Conservation (phyloP, 768 basidiomycete genomes). For the Clavaria fumosa region DNA sequence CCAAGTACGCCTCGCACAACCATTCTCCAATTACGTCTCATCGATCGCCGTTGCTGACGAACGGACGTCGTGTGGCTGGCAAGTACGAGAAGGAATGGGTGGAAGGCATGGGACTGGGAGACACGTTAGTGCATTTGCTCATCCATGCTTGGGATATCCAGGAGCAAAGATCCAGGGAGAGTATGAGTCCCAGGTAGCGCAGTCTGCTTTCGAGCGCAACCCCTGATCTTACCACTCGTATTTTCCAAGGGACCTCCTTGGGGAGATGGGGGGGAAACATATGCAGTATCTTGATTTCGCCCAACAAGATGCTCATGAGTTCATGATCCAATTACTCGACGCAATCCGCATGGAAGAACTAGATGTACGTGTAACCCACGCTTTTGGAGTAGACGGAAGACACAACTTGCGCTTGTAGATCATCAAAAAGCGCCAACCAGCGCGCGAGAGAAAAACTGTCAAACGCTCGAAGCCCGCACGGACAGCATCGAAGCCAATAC, state of each 20-base stretch:
- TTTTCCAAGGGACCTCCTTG: constrained; percentile 39
- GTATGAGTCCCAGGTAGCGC: constrained; percentile 53
- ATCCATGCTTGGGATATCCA: constrained; percentile 51
- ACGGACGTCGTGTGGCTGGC: constrained; percentile 43
- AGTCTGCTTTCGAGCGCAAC: not conserved
- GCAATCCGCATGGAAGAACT: constrained; percentile 90
- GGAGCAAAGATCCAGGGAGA: constrained; percentile 31
- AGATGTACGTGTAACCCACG: constrained; percentile 39
- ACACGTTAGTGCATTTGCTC: constrained; percentile 47
- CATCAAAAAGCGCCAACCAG: constrained; percentile 60
- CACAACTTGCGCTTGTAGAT: constrained; percentile 36
- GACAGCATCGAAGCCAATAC: not conserved
- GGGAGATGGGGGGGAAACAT: constrained; percentile 65
- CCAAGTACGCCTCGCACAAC: constrained; percentile 26
- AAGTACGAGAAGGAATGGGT: constrained; percentile 36
- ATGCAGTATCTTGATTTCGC: constrained; percentile 91
- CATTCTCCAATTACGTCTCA: constrained; percentile 24
- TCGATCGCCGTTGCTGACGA: constrained; percentile 54
- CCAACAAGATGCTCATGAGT: constrained; percentile 94
- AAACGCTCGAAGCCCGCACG: no score
- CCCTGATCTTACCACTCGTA: not conserved
- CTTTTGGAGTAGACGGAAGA: no score
- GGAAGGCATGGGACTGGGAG: constrained; percentile 53
- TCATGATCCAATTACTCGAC: constrained; percentile 77
- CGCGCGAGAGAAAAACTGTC: no score